Evolutionary conservation across 345 rosid species (phyloP).

Genomic region (Brassica juncea): DNA sequence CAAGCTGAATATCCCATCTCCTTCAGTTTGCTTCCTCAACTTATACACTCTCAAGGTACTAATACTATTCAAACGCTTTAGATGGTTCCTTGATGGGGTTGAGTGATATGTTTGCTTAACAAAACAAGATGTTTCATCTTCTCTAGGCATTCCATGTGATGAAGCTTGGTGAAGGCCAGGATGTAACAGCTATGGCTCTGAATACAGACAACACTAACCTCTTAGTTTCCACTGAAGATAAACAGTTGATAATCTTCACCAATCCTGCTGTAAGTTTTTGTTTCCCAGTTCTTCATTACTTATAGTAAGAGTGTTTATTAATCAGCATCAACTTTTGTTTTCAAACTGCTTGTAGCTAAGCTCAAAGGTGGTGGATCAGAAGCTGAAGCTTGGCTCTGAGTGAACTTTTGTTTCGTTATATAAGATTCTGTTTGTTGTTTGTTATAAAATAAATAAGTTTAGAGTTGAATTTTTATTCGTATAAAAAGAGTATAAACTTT

Average conservation of each 20-base stretch:
- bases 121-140: neutral
- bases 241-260: constrained; percentile 84
- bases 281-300: neutral
- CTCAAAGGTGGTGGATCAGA: constrained; percentile 75
- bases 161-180: constrained; percentile 71
- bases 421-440: neutral
- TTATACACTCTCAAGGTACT: constrained; percentile 77
- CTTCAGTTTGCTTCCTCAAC: constrained; percentile 82
- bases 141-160: constrained; percentile 70
- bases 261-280: constrained; percentile 80
- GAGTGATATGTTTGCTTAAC: neutral
- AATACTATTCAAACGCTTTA: neutral
- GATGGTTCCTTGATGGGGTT: constrained; percentile 8
- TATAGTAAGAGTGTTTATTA: neutral
- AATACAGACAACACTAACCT: constrained; percentile 84
- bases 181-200: constrained; percentile 77
- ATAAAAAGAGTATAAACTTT: neutral
- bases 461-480: constrained; percentile 4
- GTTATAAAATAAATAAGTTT: neutral
- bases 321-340: neutral
- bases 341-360: constrained; percentile 60
- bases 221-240: constrained; percentile 80
- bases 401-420: neutral
- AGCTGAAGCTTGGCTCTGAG: constrained; percentile 87
- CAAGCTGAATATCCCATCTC: constrained; percentile 53